phyloP scores from a whole-genome alignment of 179 eudicot genomes.

The Silene noctiflora region DNA sequence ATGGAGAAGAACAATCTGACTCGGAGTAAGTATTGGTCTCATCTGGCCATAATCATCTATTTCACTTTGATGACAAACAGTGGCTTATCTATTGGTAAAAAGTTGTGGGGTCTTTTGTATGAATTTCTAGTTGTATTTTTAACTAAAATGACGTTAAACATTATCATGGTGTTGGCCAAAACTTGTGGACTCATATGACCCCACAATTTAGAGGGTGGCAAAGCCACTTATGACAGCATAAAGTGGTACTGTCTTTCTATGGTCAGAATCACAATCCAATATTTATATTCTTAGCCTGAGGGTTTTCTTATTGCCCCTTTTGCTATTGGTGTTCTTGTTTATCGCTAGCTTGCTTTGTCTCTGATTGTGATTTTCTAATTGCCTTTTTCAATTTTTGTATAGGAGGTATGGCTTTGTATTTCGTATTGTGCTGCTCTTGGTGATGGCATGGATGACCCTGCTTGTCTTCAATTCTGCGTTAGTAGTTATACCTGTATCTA shows the following conservation, averaged over 20 bases:
- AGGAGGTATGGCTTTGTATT: slow-evolving; percentile 77
- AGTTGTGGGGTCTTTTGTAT: too few species aligned
- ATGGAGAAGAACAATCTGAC: slow-evolving; percentile 72
- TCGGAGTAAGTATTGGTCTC: slow-evolving; percentile 63
- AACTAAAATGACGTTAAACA: too few species aligned
- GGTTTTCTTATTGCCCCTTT: not conserved
- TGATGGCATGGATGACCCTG: slow-evolving; percentile 97
- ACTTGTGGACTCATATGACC: too few species aligned
- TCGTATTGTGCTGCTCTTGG: slow-evolving; percentile 77
- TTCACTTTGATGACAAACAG: not conserved
- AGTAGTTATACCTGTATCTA: slow-evolving; percentile 71
- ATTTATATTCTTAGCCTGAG: not conserved
- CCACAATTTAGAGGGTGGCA: too few species aligned
- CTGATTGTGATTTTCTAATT: slow-evolving; percentile 5
- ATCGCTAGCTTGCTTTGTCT: not conserved
- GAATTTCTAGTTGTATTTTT: too few species aligned
- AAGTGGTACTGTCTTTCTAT: not conserved
- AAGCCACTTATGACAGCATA: not conserved
- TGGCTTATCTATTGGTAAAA: too few species aligned
- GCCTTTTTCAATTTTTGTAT: slow-evolving; percentile 27
- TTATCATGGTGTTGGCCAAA: too few species aligned
- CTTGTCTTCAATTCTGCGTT: slow-evolving; percentile 77
- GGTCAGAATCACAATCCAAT: not conserved
- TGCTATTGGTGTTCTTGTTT: not conserved
- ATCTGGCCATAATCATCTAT: not conserved